Base-by-base conservation (phyloP, 1,284 basidiomycete genomes). In the Rugosomyces carneus region DNA sequence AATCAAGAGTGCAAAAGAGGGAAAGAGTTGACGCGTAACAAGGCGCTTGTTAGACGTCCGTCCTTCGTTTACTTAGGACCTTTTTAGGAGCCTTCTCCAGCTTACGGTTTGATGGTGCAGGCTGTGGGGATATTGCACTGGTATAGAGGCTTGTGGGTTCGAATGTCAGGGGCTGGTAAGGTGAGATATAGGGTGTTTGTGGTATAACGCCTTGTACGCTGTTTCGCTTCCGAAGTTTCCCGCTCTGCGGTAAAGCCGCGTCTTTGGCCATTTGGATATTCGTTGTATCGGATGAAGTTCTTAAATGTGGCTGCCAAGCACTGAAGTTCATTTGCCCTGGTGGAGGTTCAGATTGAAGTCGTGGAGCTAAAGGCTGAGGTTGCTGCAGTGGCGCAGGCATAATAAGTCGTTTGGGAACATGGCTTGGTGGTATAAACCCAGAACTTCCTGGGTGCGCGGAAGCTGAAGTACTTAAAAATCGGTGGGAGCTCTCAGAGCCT, bases 361-460 rank as follows among this genome's bases (percentile, higher is more conserved):
- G 48, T 10, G 53, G 39, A 9, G 42, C 26, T 13, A 41, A 18
- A 27, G 43, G 29, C 16, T 48, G 50, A 6, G 56, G 50, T 38
- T 48, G 52, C 39, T 74, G 71, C 19, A 84, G 66, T 13, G 76
- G 82, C 5, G 77, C 60, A 36, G 81, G 81, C 81, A 84, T 84
- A 27, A 84, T 77, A 24, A 84, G 73, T 27, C 65, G 72, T 59
- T 73, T 81, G 2, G 81, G 81, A 19, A 80, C 55, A 56, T 80
- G 72, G 29, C 63, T 68, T 11, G 71, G 60, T 0, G 59, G 62
- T 13, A 38, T 29, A 19, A 19, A 40, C 21, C 42, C 49, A 19
- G 48, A 42, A 45, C 40, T 40, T 38, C 40, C 40, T 2, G 50
- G 47, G 21, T 44, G 24, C 13, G 46, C 40, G 24, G 51, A 47